A percentile compares a stretch with the other conserved stretches of the same genome.
Evolutionary conservation across 768 basidiomycete species (phyloP).

Genomic region (Clitopilus passeckerianus): DNA sequence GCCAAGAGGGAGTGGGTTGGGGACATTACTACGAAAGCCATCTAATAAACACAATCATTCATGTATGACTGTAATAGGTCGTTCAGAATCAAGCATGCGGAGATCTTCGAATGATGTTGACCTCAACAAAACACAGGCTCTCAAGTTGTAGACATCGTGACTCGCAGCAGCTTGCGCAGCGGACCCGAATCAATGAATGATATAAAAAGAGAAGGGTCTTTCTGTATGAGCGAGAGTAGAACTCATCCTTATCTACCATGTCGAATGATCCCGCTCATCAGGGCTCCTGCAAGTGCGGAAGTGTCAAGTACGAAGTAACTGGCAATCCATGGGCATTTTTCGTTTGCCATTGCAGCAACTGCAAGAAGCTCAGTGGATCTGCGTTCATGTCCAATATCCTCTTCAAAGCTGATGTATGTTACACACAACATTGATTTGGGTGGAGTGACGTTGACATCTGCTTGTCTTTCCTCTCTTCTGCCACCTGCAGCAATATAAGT

Average conservation of each 20-base stretch:
- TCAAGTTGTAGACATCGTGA: no score
- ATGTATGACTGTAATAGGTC: no score
- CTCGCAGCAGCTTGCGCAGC: no score
- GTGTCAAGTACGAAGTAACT: not conserved
- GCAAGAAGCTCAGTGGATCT: slow-evolving; percentile 19
- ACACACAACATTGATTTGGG: not conserved
- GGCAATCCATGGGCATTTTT: not conserved
- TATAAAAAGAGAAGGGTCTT: not conserved
- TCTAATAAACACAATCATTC: not conserved
- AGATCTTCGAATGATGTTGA: no score
- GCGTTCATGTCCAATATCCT: slow-evolving; percentile 21
- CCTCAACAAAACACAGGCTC: no score
- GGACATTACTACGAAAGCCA: not conserved
- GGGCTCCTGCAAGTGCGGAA: not conserved
- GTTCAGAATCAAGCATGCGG: no score
- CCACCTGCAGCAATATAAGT: slow-evolving; percentile 1
- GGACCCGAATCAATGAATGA: no score
- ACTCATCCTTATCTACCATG: not conserved
- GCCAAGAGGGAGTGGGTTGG: not conserved
- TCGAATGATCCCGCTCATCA: not conserved
- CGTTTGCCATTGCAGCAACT: slow-evolving; percentile 2
- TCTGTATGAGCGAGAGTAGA: not conserved
- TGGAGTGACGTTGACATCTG: not conserved
- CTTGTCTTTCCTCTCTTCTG: no score
- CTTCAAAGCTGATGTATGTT: slow-evolving; percentile 16